Evolutionary conservation across 1,284 basidiomycete species (phyloP).

Genomic region (Microbotryum scabiosae): DNA sequence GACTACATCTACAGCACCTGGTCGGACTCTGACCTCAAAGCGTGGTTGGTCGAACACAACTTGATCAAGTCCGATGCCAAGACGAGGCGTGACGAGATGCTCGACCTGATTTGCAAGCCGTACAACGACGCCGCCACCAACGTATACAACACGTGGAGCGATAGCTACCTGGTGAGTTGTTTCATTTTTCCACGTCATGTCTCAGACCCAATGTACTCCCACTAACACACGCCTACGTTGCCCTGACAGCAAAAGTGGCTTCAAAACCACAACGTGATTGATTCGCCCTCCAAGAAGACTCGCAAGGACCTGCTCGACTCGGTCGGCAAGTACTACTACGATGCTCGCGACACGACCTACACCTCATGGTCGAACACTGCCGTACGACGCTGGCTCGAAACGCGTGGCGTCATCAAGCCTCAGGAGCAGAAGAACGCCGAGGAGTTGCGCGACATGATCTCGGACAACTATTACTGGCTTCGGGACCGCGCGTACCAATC

Average conservation of each 20-base stretch:
- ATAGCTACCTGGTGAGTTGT: conserved; percentile 62
- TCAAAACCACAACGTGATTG: conserved; percentile 60
- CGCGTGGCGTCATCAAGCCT: conserved; percentile 32
- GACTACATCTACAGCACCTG: conserved; percentile 83
- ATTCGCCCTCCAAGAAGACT: conserved; percentile 52
- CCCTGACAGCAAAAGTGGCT: conserved; percentile 65
- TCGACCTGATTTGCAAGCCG: conserved; percentile 56
- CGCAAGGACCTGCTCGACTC: conserved; percentile 59
- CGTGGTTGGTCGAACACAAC: conserved; percentile 65
- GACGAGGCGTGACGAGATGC: conserved; percentile 56
- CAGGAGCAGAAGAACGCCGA: conserved; percentile 20
- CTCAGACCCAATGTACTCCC: not conserved
- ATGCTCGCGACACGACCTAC: conserved; percentile 47
- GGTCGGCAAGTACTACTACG: conserved; percentile 75
- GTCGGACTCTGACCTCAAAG: conserved; percentile 57
- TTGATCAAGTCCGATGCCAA: conserved; percentile 48
- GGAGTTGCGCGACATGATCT: conserved; percentile 27
- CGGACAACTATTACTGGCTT: conserved; percentile 32
- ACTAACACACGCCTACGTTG: not conserved
- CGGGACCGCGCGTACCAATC: conserved; percentile 31
- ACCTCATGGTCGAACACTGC: conserved; percentile 28
- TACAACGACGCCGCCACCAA: conserved; percentile 56
- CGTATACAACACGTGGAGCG: conserved; percentile 74
- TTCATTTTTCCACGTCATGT: not conserved
- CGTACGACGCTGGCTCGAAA: conserved; percentile 32